Evolutionary conservation across 192 early-diverging fungal genomes (phyloP), one percentile per base, ranked within the genome.

Genomic region (Coemansia sp.): DNA sequence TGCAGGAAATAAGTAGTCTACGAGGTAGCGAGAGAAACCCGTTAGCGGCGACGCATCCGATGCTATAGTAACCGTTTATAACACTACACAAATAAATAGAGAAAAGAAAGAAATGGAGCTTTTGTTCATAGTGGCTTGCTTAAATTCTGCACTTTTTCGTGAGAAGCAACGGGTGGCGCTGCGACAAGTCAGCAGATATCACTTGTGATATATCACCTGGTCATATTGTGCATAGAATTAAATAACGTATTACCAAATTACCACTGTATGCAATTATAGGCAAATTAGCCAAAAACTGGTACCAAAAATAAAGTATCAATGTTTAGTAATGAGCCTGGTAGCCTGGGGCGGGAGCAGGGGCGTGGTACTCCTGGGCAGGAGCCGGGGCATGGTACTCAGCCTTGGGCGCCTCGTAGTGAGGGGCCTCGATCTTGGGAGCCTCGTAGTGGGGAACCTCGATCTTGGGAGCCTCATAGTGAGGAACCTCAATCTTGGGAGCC

Each of bases 381-480:
- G 19, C 19, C 19, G 19, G 19, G 19, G 19, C 19, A 21, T 67
- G 60, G 64, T 66, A 45, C 43, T 25, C 56, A n/a, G 24, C 59
- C n/a, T 35, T n/a, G 39, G 60, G 60, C 0, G 60, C 61, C 41
- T 43, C 41, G 50, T 19, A 19, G 35, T 29, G 55, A 35, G 57
- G 59, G 2, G 59, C 66, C 29, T 60, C 52, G 57, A 63, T 67
- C 39, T 53, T 60, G 19, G 64, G 57, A 17, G 37, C 63, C 11
- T 32, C 50, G 41, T 9, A 21, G 24, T 29, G 21, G 15, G 62
- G 62, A 11, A 52, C 66, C 17, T 32, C 25, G 45, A 62, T 57
- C 41, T 57, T 53, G 29, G 52, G 60, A 24, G 27, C 38, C 9
- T 51, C 50, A 0, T 19, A 19, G 50, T 51, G 50, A 1, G 59